Evolutionary conservation across 73 alveolate genomes (phyloP).

Genomic region (Tetrahymena borealis): DNA sequence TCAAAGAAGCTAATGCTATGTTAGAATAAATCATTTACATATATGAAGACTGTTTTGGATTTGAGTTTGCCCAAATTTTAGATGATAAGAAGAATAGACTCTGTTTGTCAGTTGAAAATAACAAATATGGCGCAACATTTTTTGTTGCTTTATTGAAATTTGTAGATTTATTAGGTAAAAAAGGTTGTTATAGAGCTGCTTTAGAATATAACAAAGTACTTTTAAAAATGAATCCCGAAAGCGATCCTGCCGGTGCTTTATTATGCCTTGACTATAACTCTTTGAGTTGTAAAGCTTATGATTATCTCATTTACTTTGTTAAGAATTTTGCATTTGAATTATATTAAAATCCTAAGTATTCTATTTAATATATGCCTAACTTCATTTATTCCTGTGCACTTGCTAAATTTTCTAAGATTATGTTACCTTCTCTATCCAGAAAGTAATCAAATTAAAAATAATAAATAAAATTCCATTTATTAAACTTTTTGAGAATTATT

Average conservation of each 20-base stretch:
- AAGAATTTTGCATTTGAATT: conserved; percentile 38
- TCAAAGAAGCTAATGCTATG: not conserved
- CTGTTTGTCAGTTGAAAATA: conserved; percentile 35
- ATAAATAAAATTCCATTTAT: too few species aligned
- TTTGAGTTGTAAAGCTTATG: conserved; percentile 51
- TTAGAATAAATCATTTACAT: conserved; percentile 12
- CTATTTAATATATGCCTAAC: conserved; percentile 53
- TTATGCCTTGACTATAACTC: conserved; percentile 60
- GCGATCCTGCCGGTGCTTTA: conserved; percentile 58
- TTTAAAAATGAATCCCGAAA: conserved; percentile 45
- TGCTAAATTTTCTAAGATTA: conserved; percentile 32
- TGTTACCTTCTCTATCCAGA: not conserved
- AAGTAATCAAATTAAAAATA: too few species aligned
- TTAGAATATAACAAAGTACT: conserved; percentile 58
- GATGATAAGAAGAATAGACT: not conserved
- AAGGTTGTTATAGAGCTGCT: conserved; percentile 69
- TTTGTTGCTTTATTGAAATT: conserved; percentile 45
- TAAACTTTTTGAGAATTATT: too few species aligned
- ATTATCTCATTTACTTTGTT: conserved; percentile 41
- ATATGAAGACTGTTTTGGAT: conserved; percentile 20
- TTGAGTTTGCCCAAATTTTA: conserved; percentile 6
- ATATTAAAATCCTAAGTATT: conserved; percentile 35
- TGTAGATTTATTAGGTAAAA: conserved; percentile 59
- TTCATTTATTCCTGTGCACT: conserved; percentile 45
- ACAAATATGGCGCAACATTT: conserved; percentile 39